Percentiles rank a stretch among this genome's conserved stretches.
Evolutionary conservation across 148 eudicot species (phyloP).

Genomic region (Fagopyrum homotropicum): DNA sequence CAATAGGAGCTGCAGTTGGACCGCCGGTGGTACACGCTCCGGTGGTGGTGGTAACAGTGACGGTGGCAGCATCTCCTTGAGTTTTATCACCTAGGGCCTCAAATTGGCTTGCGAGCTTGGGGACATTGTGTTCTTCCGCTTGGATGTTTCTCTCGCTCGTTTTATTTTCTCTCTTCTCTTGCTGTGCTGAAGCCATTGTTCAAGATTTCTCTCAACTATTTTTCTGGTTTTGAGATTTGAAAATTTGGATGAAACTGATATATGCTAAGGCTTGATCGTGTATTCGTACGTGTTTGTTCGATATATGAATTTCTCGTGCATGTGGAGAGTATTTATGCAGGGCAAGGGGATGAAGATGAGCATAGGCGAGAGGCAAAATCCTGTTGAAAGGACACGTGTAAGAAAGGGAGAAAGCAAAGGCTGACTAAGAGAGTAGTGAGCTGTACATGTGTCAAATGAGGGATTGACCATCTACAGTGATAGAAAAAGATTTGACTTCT

Average conservation of each 20-base stretch:
- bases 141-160: slow-evolving; percentile 32
- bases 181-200: slow-evolving; percentile 54
- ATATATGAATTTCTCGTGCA: background rate
- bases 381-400: slow-evolving; percentile 4
- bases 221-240: background rate
- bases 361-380: background rate
- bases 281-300: background rate
- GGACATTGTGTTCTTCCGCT: slow-evolving; percentile 45
- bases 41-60: background rate
- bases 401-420: background rate
- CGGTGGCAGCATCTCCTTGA: slow-evolving; percentile 2
- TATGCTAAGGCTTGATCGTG: background rate
- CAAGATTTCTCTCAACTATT: background rate
- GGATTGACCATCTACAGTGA: background rate
- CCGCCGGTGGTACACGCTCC: background rate
- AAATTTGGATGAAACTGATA: background rate
- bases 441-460: background rate
- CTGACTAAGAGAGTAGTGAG: background rate
- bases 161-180: slow-evolving; percentile 39
- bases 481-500: background rate
- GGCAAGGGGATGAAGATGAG: background rate
- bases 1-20: slow-evolving; percentile 3
- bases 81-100: slow-evolving; percentile 25
- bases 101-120: slow-evolving; percentile 41
- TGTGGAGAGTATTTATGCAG: background rate